Evolutionary conservation across 306 rosid species (phyloP).

Genomic region (Sicyos edulis): DNA sequence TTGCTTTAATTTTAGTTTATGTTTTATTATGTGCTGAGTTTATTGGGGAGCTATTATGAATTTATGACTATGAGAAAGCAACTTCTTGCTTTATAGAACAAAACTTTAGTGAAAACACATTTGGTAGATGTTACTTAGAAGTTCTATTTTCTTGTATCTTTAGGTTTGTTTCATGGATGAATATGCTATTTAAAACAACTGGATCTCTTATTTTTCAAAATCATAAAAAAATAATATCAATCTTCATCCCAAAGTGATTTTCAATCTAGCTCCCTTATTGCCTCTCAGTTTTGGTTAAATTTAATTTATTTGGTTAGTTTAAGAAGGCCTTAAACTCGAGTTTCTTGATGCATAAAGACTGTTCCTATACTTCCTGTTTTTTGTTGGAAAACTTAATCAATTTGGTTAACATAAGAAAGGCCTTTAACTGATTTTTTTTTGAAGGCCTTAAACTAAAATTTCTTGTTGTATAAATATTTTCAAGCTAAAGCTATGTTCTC

Average conservation of each 20-base stretch:
- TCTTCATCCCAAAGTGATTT: neutral
- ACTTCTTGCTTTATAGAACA: neutral
- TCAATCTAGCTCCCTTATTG: neutral
- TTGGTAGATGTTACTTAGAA: neutral
- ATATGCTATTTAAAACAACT: neutral
- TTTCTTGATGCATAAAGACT: neutral
- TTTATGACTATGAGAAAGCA: no score
- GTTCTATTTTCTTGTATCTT: no score
- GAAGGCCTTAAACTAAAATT: neutral
- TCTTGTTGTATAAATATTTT: neutral
- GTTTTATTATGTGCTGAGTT: no score
- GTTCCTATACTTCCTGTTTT: neutral
- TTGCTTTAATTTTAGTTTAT: conserved; percentile 3
- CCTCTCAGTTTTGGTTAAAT: neutral
- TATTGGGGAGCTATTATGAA: neutral
- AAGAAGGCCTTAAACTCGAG: neutral
- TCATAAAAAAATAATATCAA: neutral
- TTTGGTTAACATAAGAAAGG: neutral
- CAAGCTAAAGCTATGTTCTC: conserved; percentile 1
- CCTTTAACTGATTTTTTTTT: no score
- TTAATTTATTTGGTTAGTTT: neutral
- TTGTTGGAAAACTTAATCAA: neutral
- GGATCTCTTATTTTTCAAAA: neutral
- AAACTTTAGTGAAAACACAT: neutral
- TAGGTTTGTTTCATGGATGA: neutral